These are phyloP conservation scores for Flaveria linearis DNA, from an alignment of 129 eudicot genomes.

Conservation along the genomic window DNA sequence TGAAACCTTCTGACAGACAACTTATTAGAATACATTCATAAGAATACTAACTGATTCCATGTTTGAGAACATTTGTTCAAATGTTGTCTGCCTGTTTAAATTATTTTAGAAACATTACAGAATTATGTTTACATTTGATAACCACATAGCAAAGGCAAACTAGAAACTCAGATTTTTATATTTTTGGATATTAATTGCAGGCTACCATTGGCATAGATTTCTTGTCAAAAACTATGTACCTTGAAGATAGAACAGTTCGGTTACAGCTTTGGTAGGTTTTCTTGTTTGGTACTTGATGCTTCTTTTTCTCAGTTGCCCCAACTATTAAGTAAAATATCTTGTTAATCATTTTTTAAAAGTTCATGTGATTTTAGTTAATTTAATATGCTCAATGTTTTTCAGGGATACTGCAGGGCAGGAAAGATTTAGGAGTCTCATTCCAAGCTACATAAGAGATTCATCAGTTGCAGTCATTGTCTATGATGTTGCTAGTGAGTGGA, in stretches of 20 bases:
- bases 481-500: conserved; percentile 85
- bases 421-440: conserved; percentile 93
- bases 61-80: background rate
- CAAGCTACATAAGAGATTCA: conserved; percentile 95
- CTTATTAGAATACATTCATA: background rate
- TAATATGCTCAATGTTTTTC: conserved; percentile 23
- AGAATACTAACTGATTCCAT: background rate
- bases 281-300: conserved; percentile 2
- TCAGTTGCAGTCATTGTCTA: conserved; percentile 86
- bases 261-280: conserved; percentile 72
- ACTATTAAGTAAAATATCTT: background rate
- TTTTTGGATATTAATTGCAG: conserved; percentile 44
- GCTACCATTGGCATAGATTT: conserved; percentile 89
- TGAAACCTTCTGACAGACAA: background rate
- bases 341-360: background rate
- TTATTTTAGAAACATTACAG: background rate
- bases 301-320: background rate
- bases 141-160: background rate
- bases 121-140: background rate
- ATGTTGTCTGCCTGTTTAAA: background rate
- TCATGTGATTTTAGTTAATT: background rate
- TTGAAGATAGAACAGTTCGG: conserved; percentile 84
- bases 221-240: conserved; percentile 84
- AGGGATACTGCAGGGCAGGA: conserved; percentile 99
- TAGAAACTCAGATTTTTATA: background rate